Conservation (phyloP, 75 land plant species). For the Ceratopteris richardii region DNA sequence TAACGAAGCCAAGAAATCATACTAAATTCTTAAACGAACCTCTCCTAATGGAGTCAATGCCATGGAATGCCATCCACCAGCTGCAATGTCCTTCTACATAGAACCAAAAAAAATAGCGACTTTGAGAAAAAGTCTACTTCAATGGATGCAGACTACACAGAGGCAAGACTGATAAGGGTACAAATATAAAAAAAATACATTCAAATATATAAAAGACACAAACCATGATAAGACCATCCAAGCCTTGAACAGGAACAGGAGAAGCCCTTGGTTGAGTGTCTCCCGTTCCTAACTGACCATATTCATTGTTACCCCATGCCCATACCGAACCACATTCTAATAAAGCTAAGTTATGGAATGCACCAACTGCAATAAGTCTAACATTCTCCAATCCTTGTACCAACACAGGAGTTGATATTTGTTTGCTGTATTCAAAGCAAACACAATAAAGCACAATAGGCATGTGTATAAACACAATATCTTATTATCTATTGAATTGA, state of each 20-base stretch:
- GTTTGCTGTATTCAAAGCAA: slow-evolving; percentile 36
- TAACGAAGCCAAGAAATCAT: no score
- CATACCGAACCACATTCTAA: slow-evolving; percentile 59
- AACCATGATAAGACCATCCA: slow-evolving; percentile 72
- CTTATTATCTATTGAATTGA: neutral
- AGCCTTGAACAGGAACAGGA: slow-evolving; percentile 77
- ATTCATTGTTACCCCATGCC: slow-evolving; percentile 99
- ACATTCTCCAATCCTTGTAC: slow-evolving; percentile 86
- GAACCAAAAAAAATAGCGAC: neutral
- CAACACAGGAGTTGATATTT: slow-evolving; percentile 76
- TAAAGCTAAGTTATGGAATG: slow-evolving; percentile 90
- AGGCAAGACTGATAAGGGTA: no score
- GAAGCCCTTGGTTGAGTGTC: slow-evolving; percentile 90
- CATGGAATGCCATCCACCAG: slow-evolving; percentile 99
- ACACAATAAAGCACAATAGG: neutral
- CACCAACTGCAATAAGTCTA: slow-evolving; percentile 80
- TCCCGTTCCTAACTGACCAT: slow-evolving; percentile 94
- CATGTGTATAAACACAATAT: neutral
- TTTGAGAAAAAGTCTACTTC: no score
- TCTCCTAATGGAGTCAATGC: slow-evolving; percentile 78
- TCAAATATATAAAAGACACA: slow-evolving; percentile 9
- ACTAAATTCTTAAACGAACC: no score
- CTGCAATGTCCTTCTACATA: slow-evolving; percentile 61
- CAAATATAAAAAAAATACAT: neutral
- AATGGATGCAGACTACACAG: no score